Percentiles rank a stretch among this genome's conserved stretches.
phyloP scores from a whole-genome alignment of 2,329 filamentous ascomycete species.

The Parafenestella ontariensis region DNA sequence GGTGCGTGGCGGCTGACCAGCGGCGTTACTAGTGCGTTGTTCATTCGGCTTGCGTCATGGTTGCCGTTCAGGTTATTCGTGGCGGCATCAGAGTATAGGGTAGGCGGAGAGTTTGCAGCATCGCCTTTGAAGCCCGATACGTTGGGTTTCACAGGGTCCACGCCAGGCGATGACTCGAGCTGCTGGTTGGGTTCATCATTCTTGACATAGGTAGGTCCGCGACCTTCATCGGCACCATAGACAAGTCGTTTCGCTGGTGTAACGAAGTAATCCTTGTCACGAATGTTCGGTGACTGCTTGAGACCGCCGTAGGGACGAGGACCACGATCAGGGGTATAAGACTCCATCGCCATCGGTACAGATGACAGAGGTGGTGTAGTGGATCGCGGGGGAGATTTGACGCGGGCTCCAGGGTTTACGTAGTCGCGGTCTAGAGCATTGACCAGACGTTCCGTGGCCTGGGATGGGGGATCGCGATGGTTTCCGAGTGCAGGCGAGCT shows the following conservation, averaged over 20 bases:
- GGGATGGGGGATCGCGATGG: slow-evolving; percentile 50
- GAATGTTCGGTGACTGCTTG: slow-evolving; percentile 42
- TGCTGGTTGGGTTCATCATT: slow-evolving; percentile 28
- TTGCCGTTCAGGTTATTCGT: slow-evolving; percentile 39
- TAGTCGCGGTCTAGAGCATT: slow-evolving; percentile 42
- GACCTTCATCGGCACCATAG: slow-evolving; percentile 36
- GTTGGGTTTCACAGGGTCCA: slow-evolving; percentile 41
- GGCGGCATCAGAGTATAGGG: slow-evolving; percentile 45
- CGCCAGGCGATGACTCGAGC: slow-evolving; percentile 40
- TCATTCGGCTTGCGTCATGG: slow-evolving; percentile 35
- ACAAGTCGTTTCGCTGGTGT: slow-evolving; percentile 45
- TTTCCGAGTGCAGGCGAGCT: slow-evolving; percentile 65
- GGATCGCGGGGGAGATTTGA: slow-evolving; percentile 54
- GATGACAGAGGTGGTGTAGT: slow-evolving; percentile 56
- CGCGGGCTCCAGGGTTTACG: slow-evolving; percentile 25
- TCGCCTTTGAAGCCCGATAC: slow-evolving; percentile 41
- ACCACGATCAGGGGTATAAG: slow-evolving; percentile 63
- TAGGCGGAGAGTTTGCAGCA: slow-evolving; percentile 46
- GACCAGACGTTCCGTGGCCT: slow-evolving; percentile 59
- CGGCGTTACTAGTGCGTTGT: slow-evolving; percentile 64
- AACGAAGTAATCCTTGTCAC: slow-evolving; percentile 38
- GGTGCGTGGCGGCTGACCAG: slow-evolving; percentile 77
- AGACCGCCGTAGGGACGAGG: slow-evolving; percentile 48
- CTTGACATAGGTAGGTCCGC: slow-evolving; percentile 31
- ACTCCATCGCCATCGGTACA: slow-evolving; percentile 58